Evolutionary conservation across 164 flowering plant species (phyloP).

Genomic region (Berberis thunbergii): DNA sequence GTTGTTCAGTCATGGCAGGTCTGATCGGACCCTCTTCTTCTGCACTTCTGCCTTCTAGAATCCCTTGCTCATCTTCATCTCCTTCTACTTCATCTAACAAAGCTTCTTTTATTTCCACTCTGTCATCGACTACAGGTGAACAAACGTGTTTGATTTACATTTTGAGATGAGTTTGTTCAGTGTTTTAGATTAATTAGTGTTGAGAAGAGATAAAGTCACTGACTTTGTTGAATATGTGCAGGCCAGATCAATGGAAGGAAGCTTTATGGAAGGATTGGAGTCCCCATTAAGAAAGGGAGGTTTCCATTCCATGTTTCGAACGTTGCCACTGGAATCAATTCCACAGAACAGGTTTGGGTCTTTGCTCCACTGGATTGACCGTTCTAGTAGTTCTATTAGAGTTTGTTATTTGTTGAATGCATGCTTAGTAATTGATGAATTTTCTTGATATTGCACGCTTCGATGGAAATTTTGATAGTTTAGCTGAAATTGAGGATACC

Average conservation of each 20-base stretch:
- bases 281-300: slow-evolving; percentile 38
- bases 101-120: slow-evolving; percentile 13
- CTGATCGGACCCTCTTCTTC: slow-evolving; percentile 27
- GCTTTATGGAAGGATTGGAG: slow-evolving; percentile 40
- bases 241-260: slow-evolving; percentile 26
- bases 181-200: neutral
- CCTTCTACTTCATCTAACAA: slow-evolving; percentile 27
- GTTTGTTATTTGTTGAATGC: neutral
- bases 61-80: slow-evolving; percentile 15
- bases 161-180: too few species aligned
- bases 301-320: slow-evolving; percentile 38
- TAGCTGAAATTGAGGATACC: too few species aligned
- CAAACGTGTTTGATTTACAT: neutral
- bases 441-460: too few species aligned
- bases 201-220: neutral
- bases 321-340: slow-evolving; percentile 70
- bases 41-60: slow-evolving; percentile 29
- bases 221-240: slow-evolving; percentile 3
- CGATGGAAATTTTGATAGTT: too few species aligned
- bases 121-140: slow-evolving; percentile 26
- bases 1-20: slow-evolving; percentile 17
- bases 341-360: slow-evolving; percentile 43
- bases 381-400: neutral
- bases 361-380: neutral
- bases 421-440: too few species aligned